A percentile compares a stretch with the other conserved stretches of the same genome.
Evolutionary conservation across 257 asterid genomes (phyloP).

Genomic region (Echium plantagineum): DNA sequence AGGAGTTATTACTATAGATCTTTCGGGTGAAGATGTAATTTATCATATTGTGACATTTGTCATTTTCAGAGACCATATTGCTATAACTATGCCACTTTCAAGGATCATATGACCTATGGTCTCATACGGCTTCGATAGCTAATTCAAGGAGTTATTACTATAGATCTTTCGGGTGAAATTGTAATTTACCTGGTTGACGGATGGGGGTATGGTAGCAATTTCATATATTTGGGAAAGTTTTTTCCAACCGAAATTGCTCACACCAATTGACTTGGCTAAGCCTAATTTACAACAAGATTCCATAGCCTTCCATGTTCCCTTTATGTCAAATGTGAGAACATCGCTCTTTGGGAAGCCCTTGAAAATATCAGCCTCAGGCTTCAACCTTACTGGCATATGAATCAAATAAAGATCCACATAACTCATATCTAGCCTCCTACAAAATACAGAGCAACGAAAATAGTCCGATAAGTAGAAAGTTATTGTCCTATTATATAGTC

Average conservation of each 20-base stretch:
- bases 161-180: no score
- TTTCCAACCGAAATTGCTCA: slow-evolving; percentile 51
- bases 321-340: slow-evolving; percentile 27
- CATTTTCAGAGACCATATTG: no score
- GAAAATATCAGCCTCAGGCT: slow-evolving; percentile 7
- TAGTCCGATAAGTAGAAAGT: no score
- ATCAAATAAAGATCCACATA: slow-evolving; percentile 56
- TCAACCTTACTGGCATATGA: slow-evolving; percentile 41
- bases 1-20: no score
- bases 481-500: no score
- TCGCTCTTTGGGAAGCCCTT: slow-evolving; percentile 22
- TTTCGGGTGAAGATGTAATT: no score
- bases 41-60: no score
- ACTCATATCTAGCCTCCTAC: slow-evolving; percentile 41
- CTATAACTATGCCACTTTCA: no score
- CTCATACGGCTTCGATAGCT: no score
- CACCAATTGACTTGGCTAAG: slow-evolving; percentile 54
- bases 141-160: no score
- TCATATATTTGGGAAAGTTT: slow-evolving; percentile 22
- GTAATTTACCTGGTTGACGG: slow-evolving; percentile 38
- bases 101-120: no score
- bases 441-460: slow-evolving; percentile 1
- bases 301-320: slow-evolving; percentile 60
- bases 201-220: slow-evolving; percentile 43
- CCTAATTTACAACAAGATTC: slow-evolving; percentile 51